phyloP scores from a whole-genome alignment of 331 rosid genomes.

The Pyracantha coccinea region DNA sequence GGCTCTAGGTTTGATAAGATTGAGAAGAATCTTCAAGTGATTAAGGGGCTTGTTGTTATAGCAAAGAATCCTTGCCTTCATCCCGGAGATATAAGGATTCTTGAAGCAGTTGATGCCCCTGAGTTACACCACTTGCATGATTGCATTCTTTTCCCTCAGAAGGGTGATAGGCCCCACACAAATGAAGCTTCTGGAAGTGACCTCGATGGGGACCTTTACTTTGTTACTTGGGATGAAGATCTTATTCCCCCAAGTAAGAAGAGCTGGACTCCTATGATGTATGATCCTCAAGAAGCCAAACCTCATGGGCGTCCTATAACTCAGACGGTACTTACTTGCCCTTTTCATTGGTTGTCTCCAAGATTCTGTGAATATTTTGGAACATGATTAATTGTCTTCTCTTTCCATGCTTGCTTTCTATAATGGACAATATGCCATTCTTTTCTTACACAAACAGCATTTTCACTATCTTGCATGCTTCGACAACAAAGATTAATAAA shows the following conservation, averaged over 20 bases:
- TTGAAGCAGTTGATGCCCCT: conserved; percentile 86
- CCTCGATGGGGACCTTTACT: conserved; percentile 90
- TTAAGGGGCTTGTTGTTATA: conserved; percentile 62
- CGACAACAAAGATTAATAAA: not conserved
- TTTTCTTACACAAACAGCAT: not conserved
- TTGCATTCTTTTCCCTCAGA: conserved; percentile 86
- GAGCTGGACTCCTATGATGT: conserved; percentile 83
- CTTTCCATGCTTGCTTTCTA: not conserved
- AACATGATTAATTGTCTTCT: not conserved
- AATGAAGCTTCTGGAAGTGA: conserved; percentile 98
- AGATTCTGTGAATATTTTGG: conserved; percentile 12
- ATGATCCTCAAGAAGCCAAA: conserved; percentile 40
- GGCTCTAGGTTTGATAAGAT: conserved; percentile 64
- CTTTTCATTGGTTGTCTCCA: conserved; percentile 8
- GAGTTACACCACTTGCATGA: conserved; percentile 66
- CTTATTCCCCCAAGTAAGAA: conserved; percentile 83
- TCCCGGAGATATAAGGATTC: conserved; percentile 85
- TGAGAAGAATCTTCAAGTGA: conserved; percentile 48
- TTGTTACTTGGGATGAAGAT: conserved; percentile 85
- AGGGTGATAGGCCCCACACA: conserved; percentile 89
- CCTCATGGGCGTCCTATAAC: conserved; percentile 23
- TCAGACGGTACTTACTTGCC: conserved; percentile 33
- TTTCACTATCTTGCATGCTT: conserved; percentile 1
- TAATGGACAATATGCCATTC: not conserved
- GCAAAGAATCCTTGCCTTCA: conserved; percentile 98